phyloP scores from a whole-genome alignment of 805 yeast species.

The Starmerella bacillaris region DNA sequence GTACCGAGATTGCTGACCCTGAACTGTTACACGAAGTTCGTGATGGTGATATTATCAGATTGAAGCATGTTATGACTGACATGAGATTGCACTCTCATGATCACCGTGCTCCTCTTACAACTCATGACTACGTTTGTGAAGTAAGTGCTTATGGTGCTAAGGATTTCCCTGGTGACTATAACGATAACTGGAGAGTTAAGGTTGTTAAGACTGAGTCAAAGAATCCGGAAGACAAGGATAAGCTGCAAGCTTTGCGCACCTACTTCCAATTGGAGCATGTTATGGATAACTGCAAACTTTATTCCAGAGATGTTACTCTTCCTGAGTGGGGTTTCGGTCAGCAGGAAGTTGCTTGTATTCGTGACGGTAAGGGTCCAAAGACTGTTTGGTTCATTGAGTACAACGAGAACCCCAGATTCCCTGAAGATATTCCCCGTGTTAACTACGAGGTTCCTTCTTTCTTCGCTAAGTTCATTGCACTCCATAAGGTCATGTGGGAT shows the following conservation, averaged over 20 bases:
- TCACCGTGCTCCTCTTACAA: slow-evolving; percentile 70
- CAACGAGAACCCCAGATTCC: slow-evolving; percentile 37
- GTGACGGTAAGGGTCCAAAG: slow-evolving; percentile 47
- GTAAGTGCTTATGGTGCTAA: slow-evolving; percentile 55
- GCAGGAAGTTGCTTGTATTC: slow-evolving; percentile 76
- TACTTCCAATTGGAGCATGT: slow-evolving; percentile 51
- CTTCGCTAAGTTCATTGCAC: slow-evolving; percentile 35
- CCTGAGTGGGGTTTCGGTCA: slow-evolving; percentile 79
- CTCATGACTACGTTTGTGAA: slow-evolving; percentile 76
- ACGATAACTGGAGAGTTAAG: slow-evolving; percentile 52
- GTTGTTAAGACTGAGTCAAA: slow-evolving; percentile 27
- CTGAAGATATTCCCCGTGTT: slow-evolving; percentile 22
- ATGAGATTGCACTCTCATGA: slow-evolving; percentile 54
- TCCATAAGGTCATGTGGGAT: slow-evolving; percentile 39
- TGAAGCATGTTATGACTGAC: slow-evolving; percentile 56
- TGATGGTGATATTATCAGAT: slow-evolving; percentile 39
- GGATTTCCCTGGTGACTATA: slow-evolving; percentile 44
- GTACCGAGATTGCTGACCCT: slow-evolving; percentile 23
- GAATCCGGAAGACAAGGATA: slow-evolving; percentile 20
- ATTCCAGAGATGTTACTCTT: slow-evolving; percentile 49
- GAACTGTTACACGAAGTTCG: slow-evolving; percentile 32
- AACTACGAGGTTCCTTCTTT: slow-evolving; percentile 27
- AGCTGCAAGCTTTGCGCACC: slow-evolving; percentile 41
- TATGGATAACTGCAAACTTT: slow-evolving; percentile 48
- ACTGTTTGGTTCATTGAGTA: slow-evolving; percentile 61